A percentile compares a stretch with the other conserved stretches of the same genome.
Evolutionary conservation across 2,329 filamentous ascomycete genomes (phyloP).

Genomic region (Trichoderma endophyticum): DNA sequence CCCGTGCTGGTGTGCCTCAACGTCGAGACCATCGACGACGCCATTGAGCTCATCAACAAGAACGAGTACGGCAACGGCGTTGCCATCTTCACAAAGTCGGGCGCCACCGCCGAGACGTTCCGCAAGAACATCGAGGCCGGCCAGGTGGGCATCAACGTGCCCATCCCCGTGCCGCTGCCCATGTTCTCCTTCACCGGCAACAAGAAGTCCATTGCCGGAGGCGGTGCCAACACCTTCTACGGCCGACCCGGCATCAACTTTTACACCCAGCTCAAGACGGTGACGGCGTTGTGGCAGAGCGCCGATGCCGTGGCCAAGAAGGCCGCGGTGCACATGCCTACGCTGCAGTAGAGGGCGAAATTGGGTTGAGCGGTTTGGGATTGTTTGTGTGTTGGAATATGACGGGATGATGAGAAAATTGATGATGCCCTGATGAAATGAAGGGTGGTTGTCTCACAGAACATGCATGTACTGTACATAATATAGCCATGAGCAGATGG

Average conservation of each 20-base stretch:
- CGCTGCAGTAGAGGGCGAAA: conserved; percentile 11
- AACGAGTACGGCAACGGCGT: conserved; percentile 87
- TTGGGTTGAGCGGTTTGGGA: background rate
- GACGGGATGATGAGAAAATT: background rate
- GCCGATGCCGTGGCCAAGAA: conserved; percentile 82
- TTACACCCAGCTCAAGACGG: conserved; percentile 97
- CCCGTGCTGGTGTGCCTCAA: conserved; percentile 80
- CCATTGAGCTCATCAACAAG: conserved; percentile 75
- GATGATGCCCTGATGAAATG: background rate
- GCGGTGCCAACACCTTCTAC: conserved; percentile 92
- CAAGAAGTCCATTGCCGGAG: conserved; percentile 90
- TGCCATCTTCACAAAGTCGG: conserved; percentile 78
- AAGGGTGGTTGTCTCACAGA: background rate
- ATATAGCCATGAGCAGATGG: background rate
- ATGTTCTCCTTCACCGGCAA: conserved; percentile 73
- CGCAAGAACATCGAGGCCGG: conserved; percentile 79
- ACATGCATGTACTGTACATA: conserved; percentile 1
- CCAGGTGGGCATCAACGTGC: conserved; percentile 83
- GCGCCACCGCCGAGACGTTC: conserved; percentile 74
- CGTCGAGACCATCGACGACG: conserved; percentile 73
- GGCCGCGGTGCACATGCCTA: conserved; percentile 87
- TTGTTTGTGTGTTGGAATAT: background rate
- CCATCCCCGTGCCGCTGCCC: conserved; percentile 68
- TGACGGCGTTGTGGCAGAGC: conserved; percentile 84
- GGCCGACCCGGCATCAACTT: conserved; percentile 89